Evolutionary conservation across 2,329 filamentous ascomycete species (phyloP), one percentile per base, ranked within the genome.

Genomic region (Fonsecaea nubica): DNA sequence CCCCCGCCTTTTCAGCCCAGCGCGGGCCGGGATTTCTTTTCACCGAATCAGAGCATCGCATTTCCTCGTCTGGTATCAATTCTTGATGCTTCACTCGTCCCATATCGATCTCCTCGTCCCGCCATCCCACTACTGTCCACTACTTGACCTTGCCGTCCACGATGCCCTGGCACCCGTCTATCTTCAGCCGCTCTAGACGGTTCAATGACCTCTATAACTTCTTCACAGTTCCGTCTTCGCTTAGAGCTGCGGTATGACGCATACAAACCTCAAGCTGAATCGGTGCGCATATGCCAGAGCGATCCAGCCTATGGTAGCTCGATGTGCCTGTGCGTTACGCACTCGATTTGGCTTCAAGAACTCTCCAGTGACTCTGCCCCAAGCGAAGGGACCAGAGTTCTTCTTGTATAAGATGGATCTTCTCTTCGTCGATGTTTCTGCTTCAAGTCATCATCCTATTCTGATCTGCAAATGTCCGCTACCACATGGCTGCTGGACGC

Each of bases 11-110:
- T 15, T 55, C 52, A 55, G 52, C 52, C 55, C 55, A 58, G 35
- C 35, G 33, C 55, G 55, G 55, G 15, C 33, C 55, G 55, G 55
- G 36, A 58, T 42, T 58, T 58, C 55, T 58, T 62, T 62, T 62
- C 30, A 53, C 58, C 58, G 58, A 62, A 62, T 62, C 58, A 62
- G 8, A 54, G 5, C 30, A 8, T 1, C 9, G 25, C 48, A 12
- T 33, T 18, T 21, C 30, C 30, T 15, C 45, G 35, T 35, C 10
- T 62, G n/a, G 45, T 15, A 35, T 52, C 45, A n/a, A 42, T 38
- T 59, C 33, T n/a, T n/a, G 40, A n/a, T 42, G 40, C 40, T n/a
- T 38, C 52, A 50, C 32, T 35, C 48, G 6, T 21, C 45, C 38
- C 40, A 40, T 45, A 7, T 53, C 40, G 42, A 50, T 10, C 40